These are phyloP conservation scores for Laguncularia racemosa DNA, from an alignment of 345 rosid species.

Conservation along the genomic window DNA sequence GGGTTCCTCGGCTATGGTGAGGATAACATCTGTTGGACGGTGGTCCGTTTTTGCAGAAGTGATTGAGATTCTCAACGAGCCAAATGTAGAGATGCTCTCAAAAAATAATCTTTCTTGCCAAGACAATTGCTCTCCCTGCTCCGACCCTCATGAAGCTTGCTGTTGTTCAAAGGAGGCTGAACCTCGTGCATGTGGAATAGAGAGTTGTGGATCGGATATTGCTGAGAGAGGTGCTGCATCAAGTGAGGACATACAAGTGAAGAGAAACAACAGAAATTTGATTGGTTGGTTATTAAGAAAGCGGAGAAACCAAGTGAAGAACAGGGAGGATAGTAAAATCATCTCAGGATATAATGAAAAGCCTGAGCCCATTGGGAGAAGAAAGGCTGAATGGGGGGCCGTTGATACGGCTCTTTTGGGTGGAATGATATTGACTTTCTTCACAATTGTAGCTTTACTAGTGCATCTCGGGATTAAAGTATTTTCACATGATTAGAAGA, in stretches of 20 bases:
- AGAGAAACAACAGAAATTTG: slow-evolving; percentile 18
- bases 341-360: slow-evolving; percentile 13
- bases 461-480: slow-evolving; percentile 37
- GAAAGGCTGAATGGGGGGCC: slow-evolving; percentile 28
- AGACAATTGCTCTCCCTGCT: slow-evolving; percentile 22
- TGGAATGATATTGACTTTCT: slow-evolving; percentile 54
- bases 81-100: slow-evolving; percentile 13
- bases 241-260: slow-evolving; percentile 15
- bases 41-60: slow-evolving; percentile 93
- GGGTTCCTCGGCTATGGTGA: slow-evolving; percentile 68
- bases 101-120: slow-evolving; percentile 14
- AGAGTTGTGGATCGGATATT: slow-evolving; percentile 32
- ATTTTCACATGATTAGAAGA: slow-evolving; percentile 14
- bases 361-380: slow-evolving; percentile 22
- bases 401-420: slow-evolving; percentile 55
- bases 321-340: slow-evolving; percentile 15
- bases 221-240: slow-evolving; percentile 6
- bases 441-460: slow-evolving; percentile 39
- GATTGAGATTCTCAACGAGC: slow-evolving; percentile 39
- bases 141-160: slow-evolving; percentile 27
- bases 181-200: slow-evolving; percentile 39
- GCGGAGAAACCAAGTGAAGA: slow-evolving; percentile 21
- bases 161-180: slow-evolving; percentile 31
- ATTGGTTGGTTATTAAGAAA: slow-evolving; percentile 49
- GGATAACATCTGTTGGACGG: slow-evolving; percentile 87